Evolutionary conservation across 225 moss, liverwort and hornwort species (phyloP), one percentile per base, ranked within the genome.

Genomic region (Polytrichum formosum): DNA sequence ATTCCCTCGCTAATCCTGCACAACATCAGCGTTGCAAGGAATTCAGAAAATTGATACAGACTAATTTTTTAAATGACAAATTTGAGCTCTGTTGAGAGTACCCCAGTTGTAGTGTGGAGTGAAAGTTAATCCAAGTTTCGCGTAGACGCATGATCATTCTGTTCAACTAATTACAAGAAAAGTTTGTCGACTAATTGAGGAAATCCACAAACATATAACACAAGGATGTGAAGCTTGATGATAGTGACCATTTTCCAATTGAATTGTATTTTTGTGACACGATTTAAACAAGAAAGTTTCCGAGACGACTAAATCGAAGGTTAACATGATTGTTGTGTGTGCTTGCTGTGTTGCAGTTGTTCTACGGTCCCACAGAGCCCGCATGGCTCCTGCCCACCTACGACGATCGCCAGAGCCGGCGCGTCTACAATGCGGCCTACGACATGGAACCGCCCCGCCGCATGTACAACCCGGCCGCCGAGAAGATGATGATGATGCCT

Each of bases 381-480:
- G 75, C 84, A n/a, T 84, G 67, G 63, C 74, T 78, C 10, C 28
- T 77, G 23, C 85, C 85, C 1, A 75, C 77, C 1, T 72, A 62
- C 22, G 72, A 75, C 5, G 81, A 81, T 19, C 67, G 61, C 5
- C 26, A 67, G 7, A 37, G 70, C 2, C 70, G 64, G 16, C 75
- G 73, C 65, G 69, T 28, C 59, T 67, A 67, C 67, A 74, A 10
- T 20, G 74, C 66, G 37, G 69, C 61, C 33, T 74, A 74, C 53
- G 7, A 19, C 13, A 70, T 78, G 27, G 72, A 80, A 4, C 81
- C 85, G 0, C 76, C 76, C 5, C 85, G 75, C 1, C 81, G 69
- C 6, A 63, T 46, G 27, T 9, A 65, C 53, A 54, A 35, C 9
- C 56, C 77, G 6, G 64, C 23, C 26, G 77, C 13, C 10, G 46